Percentiles rank a stretch among this genome's conserved stretches.
Conservation (phyloP, 2,329 filamentous ascomycete species). For the Nectriaceae sp. region DNA sequence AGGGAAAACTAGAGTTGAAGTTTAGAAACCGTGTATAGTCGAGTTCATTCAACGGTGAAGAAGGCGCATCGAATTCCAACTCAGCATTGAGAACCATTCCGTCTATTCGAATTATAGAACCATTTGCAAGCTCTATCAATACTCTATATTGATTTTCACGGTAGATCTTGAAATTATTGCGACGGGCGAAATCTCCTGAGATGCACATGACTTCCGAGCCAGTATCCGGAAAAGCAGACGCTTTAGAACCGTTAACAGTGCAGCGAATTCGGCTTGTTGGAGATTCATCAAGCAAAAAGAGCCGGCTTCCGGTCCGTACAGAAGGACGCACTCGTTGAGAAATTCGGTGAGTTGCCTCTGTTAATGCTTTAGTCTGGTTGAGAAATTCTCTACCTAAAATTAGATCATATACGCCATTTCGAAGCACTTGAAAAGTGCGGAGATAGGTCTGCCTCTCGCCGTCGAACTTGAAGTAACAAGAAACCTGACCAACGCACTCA, state of each 20-base stretch:
- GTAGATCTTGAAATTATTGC: constrained; percentile 2
- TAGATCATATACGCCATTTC: constrained; percentile 3
- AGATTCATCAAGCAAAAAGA: background rate
- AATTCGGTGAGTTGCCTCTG: background rate
- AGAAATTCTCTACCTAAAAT: constrained; percentile 5
- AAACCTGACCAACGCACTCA: background rate
- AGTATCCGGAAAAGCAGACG: constrained; percentile 9
- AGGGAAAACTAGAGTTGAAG: background rate
- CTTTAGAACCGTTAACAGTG: constrained; percentile 3
- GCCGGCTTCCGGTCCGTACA: background rate
- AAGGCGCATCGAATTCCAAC: constrained; percentile 3
- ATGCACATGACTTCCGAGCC: constrained; percentile 10
- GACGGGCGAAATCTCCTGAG: constrained; percentile 8
- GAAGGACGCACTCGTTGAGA: background rate
- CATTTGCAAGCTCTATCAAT: constrained; percentile 6
- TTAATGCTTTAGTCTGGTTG: constrained; percentile 4
- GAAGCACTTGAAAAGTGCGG: constrained; percentile 1
- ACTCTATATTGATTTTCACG: constrained; percentile 2
- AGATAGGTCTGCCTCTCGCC: background rate
- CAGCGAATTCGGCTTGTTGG: background rate
- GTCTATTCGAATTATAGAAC: constrained; percentile 3
- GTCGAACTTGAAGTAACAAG: background rate
- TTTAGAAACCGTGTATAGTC: background rate
- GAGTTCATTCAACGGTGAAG: constrained; percentile 2
- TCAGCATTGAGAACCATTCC: constrained; percentile 8